Evolutionary conservation across 2,329 filamentous ascomycete species (phyloP).

Genomic region (Talaromyces marneffei): DNA sequence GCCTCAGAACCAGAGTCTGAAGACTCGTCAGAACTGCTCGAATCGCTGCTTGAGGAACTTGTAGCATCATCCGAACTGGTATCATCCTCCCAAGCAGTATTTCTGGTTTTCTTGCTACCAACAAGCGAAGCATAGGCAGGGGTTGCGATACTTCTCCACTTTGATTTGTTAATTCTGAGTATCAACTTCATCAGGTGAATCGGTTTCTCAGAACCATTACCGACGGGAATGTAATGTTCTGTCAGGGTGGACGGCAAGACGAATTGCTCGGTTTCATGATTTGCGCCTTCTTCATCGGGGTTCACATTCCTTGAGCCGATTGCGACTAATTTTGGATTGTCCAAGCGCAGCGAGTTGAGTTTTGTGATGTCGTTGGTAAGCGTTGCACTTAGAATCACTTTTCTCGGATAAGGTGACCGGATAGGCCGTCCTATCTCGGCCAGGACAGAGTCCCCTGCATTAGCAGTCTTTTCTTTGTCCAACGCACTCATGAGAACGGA

Average conservation of each 20-base stretch:
- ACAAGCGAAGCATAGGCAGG: not conserved
- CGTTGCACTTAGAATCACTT: conserved; percentile 84
- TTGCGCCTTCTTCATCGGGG: conserved; percentile 16
- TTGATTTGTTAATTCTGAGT: conserved; percentile 33
- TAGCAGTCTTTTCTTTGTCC: conserved; percentile 51
- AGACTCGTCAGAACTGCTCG: not conserved
- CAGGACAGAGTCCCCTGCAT: conserved; percentile 31
- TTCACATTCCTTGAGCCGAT: conserved; percentile 51
- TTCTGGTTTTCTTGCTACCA: not conserved
- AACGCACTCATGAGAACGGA: conserved; percentile 58
- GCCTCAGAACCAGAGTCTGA: conserved; percentile 16
- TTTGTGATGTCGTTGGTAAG: conserved; percentile 83
- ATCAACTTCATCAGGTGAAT: conserved; percentile 78
- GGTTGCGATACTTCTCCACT: conserved; percentile 11
- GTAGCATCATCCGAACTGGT: conserved; percentile 25
- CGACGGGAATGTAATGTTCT: conserved; percentile 63
- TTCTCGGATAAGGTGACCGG: conserved; percentile 53
- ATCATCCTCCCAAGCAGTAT: not conserved
- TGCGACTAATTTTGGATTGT: conserved; percentile 68
- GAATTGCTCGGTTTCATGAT: conserved; percentile 36
- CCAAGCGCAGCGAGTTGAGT: conserved; percentile 65
- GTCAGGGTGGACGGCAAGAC: conserved; percentile 58
- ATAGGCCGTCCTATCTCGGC: conserved; percentile 33
- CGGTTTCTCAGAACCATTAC: conserved; percentile 67
- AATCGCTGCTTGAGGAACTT: conserved; percentile 30